Base-by-base conservation (phyloP, 2,329 filamentous ascomycete genomes). In the Aspergillus pseudoterreus region DNA sequence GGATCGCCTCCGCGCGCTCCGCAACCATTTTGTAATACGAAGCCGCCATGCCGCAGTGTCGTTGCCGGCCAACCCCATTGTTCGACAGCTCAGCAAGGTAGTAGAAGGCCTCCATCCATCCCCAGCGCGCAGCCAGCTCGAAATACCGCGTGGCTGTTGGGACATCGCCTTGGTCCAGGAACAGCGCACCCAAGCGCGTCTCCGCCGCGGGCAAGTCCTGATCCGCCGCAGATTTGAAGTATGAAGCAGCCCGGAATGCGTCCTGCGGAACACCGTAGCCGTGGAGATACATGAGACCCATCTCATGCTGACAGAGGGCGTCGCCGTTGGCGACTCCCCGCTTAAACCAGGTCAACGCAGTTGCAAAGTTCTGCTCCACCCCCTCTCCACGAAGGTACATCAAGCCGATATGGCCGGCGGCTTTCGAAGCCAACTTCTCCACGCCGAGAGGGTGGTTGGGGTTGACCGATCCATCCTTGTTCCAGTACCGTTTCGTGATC, bases 301-400 rank as follows among this genome's bases (percentile, higher is more conserved):
- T 76, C 43, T 88, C 85, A 71, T 94, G 90, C 64, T 95, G 90
- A 6, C 89, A 95, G 53, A 95, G 82, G 0, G 89, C 79, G 69
- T 96, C 92, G 4, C 85, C 87, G 54, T 88, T 84, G 15, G 77
- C 76, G 45, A 90, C 77, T 33, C 91, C 92, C 6, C 89, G 86
- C 49, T 85, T 85, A 67, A 96, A 94, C 92, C 92, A 96, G 33
- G 82, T 82, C 60, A 81, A 80, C 2, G 92, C 92, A 53, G 85
- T 84, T 24, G 83, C 81, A 58, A 85, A 92, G 70, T 87, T 90
- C 67, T 92, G 90, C 42, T 84, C 79, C 55, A 90, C 83, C 12
- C 90, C 90, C 66, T 96, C 92, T 8, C 92, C 92, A 6, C 92
- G 85, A 54, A 96, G 74, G 66, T 90, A 92, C 86, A 96, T 96